Base-by-base conservation (phyloP, 352 stramenopile species). In the Phytophthora podocarpi region DNA sequence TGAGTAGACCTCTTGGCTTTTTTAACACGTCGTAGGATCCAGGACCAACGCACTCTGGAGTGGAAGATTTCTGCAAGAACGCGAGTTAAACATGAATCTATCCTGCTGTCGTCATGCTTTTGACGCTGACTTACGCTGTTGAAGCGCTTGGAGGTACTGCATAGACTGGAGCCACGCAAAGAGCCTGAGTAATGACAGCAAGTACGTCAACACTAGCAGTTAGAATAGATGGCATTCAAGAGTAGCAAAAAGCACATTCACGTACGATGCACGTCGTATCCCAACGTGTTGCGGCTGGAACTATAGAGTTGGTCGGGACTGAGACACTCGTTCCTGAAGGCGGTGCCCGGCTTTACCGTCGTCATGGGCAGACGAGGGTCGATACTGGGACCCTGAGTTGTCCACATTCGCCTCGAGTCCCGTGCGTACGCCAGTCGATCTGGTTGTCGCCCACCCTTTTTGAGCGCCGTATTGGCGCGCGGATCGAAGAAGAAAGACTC, bases 291-390 rank as follows among this genome's bases (percentile, higher is more conserved):
- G 30, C 50, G 67, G 30, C 65, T 88, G 11, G 76, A 81, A 65
- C 78, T 91, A 54, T 91, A 91, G 18, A 91, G 75, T 30, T 81
- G 74, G 54, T 91, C 82, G 12, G 76, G 64, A 49, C 80, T 88
- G 1, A 78, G 45, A 30, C 74, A 83, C 20, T 86, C 68, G 69
- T 89, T 89, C 28, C 65, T 70, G 37, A 91, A 91, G 1, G 82
- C 82, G 4, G 82, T 87, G 15, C 82, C 82, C 2, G 78, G 78
- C 26, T 74, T 68, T 15, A 82, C 75, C 0, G 66, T 73, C 0
- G 82, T 90, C 67, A 78, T 87, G n/a, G 74, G 74, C 24, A 83
- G 50, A 2, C 80, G 61, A 11, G 65, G 46, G 45, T 80, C 74
- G 59, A 90, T 87, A 2, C 43, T 63, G 5, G 67, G 68, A 2